Base-by-base conservation (phyloP, 2,329 filamentous ascomycete species). In the Lachnellula cervina region DNA sequence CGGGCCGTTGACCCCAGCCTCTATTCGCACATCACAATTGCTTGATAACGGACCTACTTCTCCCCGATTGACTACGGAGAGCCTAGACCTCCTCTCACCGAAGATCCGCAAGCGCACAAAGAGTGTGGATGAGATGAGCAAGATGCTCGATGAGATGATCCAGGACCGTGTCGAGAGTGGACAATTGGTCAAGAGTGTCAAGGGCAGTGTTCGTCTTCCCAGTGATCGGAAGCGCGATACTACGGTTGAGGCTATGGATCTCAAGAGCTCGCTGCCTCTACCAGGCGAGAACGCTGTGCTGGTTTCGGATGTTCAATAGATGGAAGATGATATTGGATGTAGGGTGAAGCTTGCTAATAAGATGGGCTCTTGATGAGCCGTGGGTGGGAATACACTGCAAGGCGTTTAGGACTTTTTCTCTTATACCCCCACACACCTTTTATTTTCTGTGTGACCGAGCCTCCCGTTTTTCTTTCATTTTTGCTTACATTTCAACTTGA, bases 61-160 rank as follows among this genome's bases (percentile, higher is more conserved):
- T 9, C 63, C 61, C 40, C 52, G 56, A 19, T 45, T 64, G 7
- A 21, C 58, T 3, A 48, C 52, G 40, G 58, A 56, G 21, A 55
- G 61, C 17, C 43, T 62, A 32, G 52, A 34, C 13, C 60, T 66
- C 4, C 37, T 62, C 6, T 64, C 62, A 19, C 66, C 68, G 17
- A 66, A 62, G 42, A 59, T 54, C 9, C 60, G 62, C 6, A 65
- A 64, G 52, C 56, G 64, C 19, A 68, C 77, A 13, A 84, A 81
- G 75, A 90, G 88, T 62, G 88, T 94, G 35, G 91, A 96, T 64
- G 92, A 96, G 72, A 92, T 97, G 85, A 96, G 89, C 63, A 84
- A 86, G 66, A 91, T 97, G 76, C 80, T 97, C 25, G 93, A 97
- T 66, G 90, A 96, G 73, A 97, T 97, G 93, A 94, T 97, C 57